Base-by-base conservation (phyloP, 257 asterid genomes). In the Coffea canephora region DNA sequence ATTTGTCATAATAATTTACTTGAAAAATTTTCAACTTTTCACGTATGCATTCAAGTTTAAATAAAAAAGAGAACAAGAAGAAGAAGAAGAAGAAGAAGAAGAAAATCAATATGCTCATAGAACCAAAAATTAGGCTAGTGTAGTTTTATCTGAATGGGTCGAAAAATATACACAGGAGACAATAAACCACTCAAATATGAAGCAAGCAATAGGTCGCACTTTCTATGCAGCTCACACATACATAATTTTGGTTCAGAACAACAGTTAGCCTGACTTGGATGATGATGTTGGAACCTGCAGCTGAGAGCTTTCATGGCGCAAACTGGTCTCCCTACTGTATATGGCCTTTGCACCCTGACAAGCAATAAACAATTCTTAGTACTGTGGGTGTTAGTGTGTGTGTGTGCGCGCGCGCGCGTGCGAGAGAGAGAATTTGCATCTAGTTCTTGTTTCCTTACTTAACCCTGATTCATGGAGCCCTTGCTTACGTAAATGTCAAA, bases 311-410 rank as follows among this genome's bases (percentile, higher is more conserved):
- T 89, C 93, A 70, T 64, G 82, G 46, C 90, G 88, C 80, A 82
- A 75, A 76, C 91, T 83, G 81, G 86, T 84, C 18, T 87, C 88
- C 73, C 91, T 83, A 23, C 59, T 76, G 52, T 87, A 86, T 50
- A 72, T 71, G 54, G 84, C 59, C 80, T 89, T 88, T 18, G 89
- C 91, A 74, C 94, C 94, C 95, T 93, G 85, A 50, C 70, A 84
- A 82, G 68, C 79, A 83, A 77, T 4, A 14, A 64, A 71, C 52
- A 73, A 8, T 3, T 36, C 23, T 77, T 73, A 18, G 48, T 39
- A 25, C 48, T 15, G 14, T 3, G 50, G 8, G 25, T 0, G 46
- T 34, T 31, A 27, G 27, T 31, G 31, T 31, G 31, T 31, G 31
- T 31, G 31, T 31, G 31, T 0, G 31, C 31, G 31, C 31, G 31